phyloP scores from a whole-genome alignment of 352 stramenopile genomes.

The Elongisporangium senticosum region DNA sequence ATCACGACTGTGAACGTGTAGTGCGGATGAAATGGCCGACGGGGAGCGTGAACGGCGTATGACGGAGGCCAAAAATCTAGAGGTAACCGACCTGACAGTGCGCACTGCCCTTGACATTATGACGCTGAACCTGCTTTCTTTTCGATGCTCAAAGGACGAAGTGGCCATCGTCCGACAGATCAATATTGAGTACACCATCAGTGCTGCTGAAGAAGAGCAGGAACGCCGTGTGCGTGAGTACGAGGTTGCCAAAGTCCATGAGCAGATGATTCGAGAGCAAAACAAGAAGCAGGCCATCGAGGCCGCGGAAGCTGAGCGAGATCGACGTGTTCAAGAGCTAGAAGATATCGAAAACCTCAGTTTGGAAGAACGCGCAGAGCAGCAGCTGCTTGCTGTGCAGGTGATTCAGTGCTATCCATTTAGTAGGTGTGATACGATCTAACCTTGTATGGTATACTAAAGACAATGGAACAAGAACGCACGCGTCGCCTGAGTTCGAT shows the following conservation, averaged over 20 bases:
- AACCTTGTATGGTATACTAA: neutral
- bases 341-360: constrained; percentile 14
- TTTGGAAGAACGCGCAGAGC: constrained; percentile 21
- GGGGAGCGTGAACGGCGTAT: constrained; percentile 51
- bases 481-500: constrained; percentile 42
- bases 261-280: constrained; percentile 49
- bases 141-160: constrained; percentile 25
- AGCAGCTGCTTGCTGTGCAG: constrained; percentile 28
- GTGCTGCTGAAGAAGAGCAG: constrained; percentile 52
- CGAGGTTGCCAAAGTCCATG: constrained; percentile 54
- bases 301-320: constrained; percentile 39
- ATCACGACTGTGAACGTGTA: constrained; percentile 5
- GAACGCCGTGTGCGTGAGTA: constrained; percentile 59
- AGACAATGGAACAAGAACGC: constrained; percentile 55
- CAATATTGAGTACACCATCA: constrained; percentile 64
- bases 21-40: constrained; percentile 46
- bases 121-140: neutral
- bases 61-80: constrained; percentile 38
- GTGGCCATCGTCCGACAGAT: constrained; percentile 65
- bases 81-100: constrained; percentile 20
- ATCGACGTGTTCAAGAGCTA: constrained; percentile 38
- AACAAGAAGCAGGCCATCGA: constrained; percentile 30
- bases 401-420: constrained; percentile 6
- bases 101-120: neutral
- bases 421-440: neutral